These are phyloP conservation scores for Bisporella sp. DNA, from an alignment of 2,329 filamentous ascomycete genomes.

Conservation along the genomic window DNA sequence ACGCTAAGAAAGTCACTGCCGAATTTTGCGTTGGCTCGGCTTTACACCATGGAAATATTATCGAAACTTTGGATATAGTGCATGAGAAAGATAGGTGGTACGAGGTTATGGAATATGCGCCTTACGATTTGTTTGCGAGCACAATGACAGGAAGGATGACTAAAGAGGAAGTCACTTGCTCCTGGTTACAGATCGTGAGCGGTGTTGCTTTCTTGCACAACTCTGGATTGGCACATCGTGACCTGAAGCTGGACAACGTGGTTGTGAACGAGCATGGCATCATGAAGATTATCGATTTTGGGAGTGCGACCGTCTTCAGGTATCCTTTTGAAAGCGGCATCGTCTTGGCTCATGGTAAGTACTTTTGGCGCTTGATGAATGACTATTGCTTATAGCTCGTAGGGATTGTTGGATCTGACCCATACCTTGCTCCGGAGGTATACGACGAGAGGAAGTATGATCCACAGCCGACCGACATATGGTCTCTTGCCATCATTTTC, in stretches of 20 bases:
- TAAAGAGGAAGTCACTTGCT: conserved; percentile 82
- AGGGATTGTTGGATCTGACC: conserved; percentile 81
- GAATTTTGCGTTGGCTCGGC: conserved; percentile 98
- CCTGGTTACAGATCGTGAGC: conserved; percentile 88
- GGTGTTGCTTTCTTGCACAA: conserved; percentile 92
- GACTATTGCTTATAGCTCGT: conserved; percentile 8
- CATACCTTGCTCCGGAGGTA: conserved; percentile 93
- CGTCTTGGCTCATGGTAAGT: conserved; percentile 71
- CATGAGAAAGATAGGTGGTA: conserved; percentile 94
- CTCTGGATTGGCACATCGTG: conserved; percentile 89
- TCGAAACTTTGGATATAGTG: conserved; percentile 94
- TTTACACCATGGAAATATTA: conserved; percentile 94
- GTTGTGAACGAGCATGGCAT: conserved; percentile 94
- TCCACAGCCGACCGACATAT: conserved; percentile 88
- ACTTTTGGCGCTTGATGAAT: background rate
- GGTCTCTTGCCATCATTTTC: conserved; percentile 97
- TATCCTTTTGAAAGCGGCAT: conserved; percentile 94
- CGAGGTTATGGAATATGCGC: conserved; percentile 98
- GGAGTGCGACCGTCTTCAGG: conserved; percentile 91
- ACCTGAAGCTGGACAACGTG: conserved; percentile 95
- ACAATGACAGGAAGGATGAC: conserved; percentile 99
- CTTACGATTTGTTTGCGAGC: conserved; percentile 91
- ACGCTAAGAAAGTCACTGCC: conserved; percentile 95
- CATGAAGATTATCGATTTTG: conserved; percentile 99
- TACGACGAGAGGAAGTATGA: conserved; percentile 93